Evolutionary conservation across 352 stramenopile genomes (phyloP).

Genomic region (Thalassiosira delicatula): DNA sequence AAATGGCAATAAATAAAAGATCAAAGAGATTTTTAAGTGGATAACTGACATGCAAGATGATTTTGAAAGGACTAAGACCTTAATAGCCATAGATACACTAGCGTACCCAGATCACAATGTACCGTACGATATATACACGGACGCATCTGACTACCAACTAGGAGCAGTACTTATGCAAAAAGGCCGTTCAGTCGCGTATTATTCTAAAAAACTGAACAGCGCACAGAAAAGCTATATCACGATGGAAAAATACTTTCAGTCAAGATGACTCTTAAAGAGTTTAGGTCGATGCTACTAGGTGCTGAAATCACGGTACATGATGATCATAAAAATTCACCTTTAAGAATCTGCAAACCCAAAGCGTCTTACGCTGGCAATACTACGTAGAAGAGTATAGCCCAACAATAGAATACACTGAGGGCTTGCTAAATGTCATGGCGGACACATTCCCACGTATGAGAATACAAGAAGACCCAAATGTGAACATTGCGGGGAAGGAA

Average conservation of each 20-base stretch:
- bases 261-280: constrained; percentile 35
- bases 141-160: constrained; percentile 56
- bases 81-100: constrained; percentile 55
- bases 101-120: constrained; percentile 58
- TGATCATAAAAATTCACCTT: constrained; percentile 48
- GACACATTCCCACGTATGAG: constrained; percentile 44
- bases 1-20: background rate
- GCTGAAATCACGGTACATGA: constrained; percentile 24
- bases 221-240: constrained; percentile 60
- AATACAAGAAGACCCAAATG: background rate
- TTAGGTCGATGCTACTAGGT: constrained; percentile 41
- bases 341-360: constrained; percentile 41
- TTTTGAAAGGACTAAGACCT: constrained; percentile 51
- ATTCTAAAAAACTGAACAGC: constrained; percentile 42
- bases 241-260: constrained; percentile 63
- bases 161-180: constrained; percentile 54
- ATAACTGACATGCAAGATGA: constrained; percentile 14
- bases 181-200: constrained; percentile 48
- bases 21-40: constrained; percentile 22
- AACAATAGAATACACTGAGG: constrained; percentile 28
- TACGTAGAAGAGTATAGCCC: constrained; percentile 55
- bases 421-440: constrained; percentile 30
- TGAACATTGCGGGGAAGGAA: constrained; percentile 5
- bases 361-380: constrained; percentile 50
- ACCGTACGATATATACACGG: constrained; percentile 65